These are phyloP conservation scores for Yamadazyma conglobata DNA, from an alignment of 1,139 yeast species.

Conservation along the genomic window DNA sequence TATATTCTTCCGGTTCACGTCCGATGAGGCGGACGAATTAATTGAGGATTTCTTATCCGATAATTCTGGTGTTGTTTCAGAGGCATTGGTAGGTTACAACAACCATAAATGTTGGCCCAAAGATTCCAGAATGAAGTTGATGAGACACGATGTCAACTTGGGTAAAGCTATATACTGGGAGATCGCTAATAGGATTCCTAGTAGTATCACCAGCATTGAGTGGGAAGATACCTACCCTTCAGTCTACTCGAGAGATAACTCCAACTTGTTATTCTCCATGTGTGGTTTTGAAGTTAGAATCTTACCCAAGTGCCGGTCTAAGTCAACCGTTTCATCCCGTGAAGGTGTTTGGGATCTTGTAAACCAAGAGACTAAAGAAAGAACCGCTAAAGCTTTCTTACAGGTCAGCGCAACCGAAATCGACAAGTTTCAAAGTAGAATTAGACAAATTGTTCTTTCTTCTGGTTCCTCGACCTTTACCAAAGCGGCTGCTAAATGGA, in stretches of 20 bases:
- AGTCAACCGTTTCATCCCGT: slow-evolving; percentile 42
- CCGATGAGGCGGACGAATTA: slow-evolving; percentile 71
- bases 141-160: slow-evolving; percentile 87
- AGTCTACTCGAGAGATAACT: slow-evolving; percentile 86
- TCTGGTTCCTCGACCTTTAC: slow-evolving; percentile 96
- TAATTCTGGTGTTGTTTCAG: slow-evolving; percentile 90
- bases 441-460: slow-evolving; percentile 89
- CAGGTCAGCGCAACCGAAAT: slow-evolving; percentile 82
- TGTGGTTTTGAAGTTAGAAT: slow-evolving; percentile 94
- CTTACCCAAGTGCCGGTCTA: slow-evolving; percentile 64
- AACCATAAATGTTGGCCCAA: slow-evolving; percentile 94
- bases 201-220: slow-evolving; percentile 63
- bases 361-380: slow-evolving; percentile 68
- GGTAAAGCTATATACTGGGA: slow-evolving; percentile 96
- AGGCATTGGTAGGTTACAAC: slow-evolving; percentile 81
- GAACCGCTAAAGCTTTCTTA: slow-evolving; percentile 86
- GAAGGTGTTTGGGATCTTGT: slow-evolving; percentile 94
- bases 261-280: slow-evolving; percentile 84
- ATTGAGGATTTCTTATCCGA: slow-evolving; percentile 74
- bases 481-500: slow-evolving; percentile 95
- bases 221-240: slow-evolving; percentile 87
- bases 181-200: slow-evolving; percentile 72
- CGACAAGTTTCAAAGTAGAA: slow-evolving; percentile 75
- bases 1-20: slow-evolving; percentile 71
- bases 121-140: slow-evolving; percentile 84